Percentiles rank a stretch among this genome's conserved stretches.
These are phyloP conservation scores for Xylona heveae DNA, from an alignment of 495 filamentous ascomycete genomes.

Conservation along the genomic window DNA sequence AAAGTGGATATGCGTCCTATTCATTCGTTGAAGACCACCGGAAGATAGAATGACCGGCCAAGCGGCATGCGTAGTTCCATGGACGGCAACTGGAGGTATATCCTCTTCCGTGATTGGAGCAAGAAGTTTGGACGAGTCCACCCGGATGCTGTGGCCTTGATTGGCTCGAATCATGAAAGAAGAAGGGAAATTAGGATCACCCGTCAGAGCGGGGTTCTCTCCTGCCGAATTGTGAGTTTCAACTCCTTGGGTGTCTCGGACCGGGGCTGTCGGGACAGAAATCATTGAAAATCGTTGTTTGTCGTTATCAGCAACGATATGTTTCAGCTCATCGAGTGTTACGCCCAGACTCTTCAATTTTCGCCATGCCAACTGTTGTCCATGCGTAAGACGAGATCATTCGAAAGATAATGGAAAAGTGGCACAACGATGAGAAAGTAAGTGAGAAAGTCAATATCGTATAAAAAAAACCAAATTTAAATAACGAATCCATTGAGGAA, in stretches of 20 bases:
- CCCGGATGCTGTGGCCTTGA: slow-evolving; percentile 63
- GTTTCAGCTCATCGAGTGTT: slow-evolving; percentile 49
- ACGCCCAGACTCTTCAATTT: slow-evolving; percentile 45
- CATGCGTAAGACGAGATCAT: not conserved
- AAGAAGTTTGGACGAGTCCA: slow-evolving; percentile 48
- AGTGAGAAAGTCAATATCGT: too few relatives aligned
- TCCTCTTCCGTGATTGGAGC: slow-evolving; percentile 35
- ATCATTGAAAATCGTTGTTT: slow-evolving; percentile 77
- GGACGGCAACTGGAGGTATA: slow-evolving; percentile 46
- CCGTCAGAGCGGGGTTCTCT: slow-evolving; percentile 4
- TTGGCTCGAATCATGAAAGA: slow-evolving; percentile 83
- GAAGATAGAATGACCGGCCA: slow-evolving; percentile 50
- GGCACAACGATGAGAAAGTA: too few relatives aligned
- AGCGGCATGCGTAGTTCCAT: slow-evolving; percentile 65
- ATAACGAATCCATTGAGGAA: too few relatives aligned
- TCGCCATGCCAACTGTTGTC: slow-evolving; percentile 39
- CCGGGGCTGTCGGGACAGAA: slow-evolving; percentile 19
- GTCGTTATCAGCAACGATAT: slow-evolving; percentile 53
- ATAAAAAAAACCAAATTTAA: too few relatives aligned
- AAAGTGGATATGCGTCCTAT: slow-evolving; percentile 72
- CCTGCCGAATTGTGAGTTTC: slow-evolving; percentile 8
- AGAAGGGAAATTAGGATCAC: slow-evolving; percentile 23
- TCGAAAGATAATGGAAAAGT: slow-evolving; percentile 1
- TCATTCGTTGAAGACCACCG: slow-evolving; percentile 65
- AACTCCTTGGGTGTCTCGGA: too few relatives aligned